Base-by-base conservation (phyloP, 495 filamentous ascomycete species). In the Aspergillus coremiiformis region DNA sequence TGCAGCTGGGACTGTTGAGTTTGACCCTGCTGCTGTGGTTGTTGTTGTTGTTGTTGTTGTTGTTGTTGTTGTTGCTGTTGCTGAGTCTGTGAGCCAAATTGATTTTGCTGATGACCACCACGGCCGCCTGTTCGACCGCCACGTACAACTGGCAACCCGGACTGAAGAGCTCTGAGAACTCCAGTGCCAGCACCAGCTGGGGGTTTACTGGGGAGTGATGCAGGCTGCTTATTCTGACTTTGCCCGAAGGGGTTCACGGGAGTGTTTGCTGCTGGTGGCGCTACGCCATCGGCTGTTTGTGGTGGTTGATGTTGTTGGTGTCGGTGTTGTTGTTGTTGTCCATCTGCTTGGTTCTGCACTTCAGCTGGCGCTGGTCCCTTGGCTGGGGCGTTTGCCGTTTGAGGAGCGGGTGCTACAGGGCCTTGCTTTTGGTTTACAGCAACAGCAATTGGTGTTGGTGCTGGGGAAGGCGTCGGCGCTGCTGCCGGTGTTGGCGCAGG, bases 141-240 rank as follows among this genome's bases (percentile, higher is more conserved):
- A 54, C 72, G 53, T 32, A 75, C 75, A 50, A 76, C 56, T 29
- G 78, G 78, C 37, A 83, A 71, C 2, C 70, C 74, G 22, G 74
- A 78, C 47, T 78, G 74, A 5, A 78, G 57, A 12, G 67, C 66
- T 48, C 66, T 60, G 23, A 77, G 51, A 45, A 69, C 62, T 17
- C 66, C 69, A 12, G 67, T 59, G 4, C 60, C 66, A 20, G 69
- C 61, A 0, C 68, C 74, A 24, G 61, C 55, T 7, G 71, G 65
- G 27, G 70, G 69, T 35, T 72, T 75, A 41, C 51, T 70, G 3
- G 65, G 68, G 12, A 69, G 48, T 27, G 61, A 55, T 20, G 68
- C 50, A 39, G 66, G 39, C 23, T 72, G 67, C 15, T 61, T 55
- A 44, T 67, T 64, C 20, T 69, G 63, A 11, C 35, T 47, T 27